These are phyloP conservation scores for Agrostemma githago DNA, from an alignment of 148 eudicot genomes.

Conservation along the genomic window DNA sequence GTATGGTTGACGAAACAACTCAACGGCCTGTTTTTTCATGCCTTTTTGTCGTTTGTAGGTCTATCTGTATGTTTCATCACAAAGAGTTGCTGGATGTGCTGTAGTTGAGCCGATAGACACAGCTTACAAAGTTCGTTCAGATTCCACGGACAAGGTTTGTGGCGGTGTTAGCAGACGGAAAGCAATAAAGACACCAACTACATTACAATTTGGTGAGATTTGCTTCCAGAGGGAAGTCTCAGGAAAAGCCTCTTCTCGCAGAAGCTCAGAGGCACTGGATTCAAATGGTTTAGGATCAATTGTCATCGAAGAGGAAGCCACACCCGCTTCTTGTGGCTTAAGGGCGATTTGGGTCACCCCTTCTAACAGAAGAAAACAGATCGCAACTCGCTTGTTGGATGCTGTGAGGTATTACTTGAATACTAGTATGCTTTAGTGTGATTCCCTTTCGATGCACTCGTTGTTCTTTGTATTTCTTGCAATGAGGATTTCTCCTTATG, in stretches of 20 bases:
- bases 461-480: not conserved
- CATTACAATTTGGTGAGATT: slow-evolving; percentile 69
- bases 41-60: slow-evolving; percentile 39
- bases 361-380: slow-evolving; percentile 67
- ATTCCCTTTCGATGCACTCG: not conserved
- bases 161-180: slow-evolving; percentile 27
- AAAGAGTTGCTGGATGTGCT: slow-evolving; percentile 64
- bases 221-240: slow-evolving; percentile 60
- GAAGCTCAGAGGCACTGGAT: slow-evolving; percentile 24
- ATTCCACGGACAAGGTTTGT: slow-evolving; percentile 22
- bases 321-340: slow-evolving; percentile 65
- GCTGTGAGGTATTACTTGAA: slow-evolving; percentile 73
- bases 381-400: slow-evolving; percentile 79
- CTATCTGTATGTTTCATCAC: slow-evolving; percentile 57
- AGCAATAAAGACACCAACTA: slow-evolving; percentile 33
- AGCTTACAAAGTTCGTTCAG: slow-evolving; percentile 51
- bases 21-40: not conserved
- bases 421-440: not conserved
- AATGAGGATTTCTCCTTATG: not conserved
- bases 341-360: slow-evolving; percentile 96
- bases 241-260: slow-evolving; percentile 25
- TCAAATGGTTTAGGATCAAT: slow-evolving; percentile 41
- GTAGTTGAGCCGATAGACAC: slow-evolving; percentile 59
- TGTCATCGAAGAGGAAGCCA: slow-evolving; percentile 60
- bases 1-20: not conserved